These are phyloP conservation scores for Nidula microcarpa DNA, from an alignment of 768 basidiomycete species.

Conservation along the genomic window DNA sequence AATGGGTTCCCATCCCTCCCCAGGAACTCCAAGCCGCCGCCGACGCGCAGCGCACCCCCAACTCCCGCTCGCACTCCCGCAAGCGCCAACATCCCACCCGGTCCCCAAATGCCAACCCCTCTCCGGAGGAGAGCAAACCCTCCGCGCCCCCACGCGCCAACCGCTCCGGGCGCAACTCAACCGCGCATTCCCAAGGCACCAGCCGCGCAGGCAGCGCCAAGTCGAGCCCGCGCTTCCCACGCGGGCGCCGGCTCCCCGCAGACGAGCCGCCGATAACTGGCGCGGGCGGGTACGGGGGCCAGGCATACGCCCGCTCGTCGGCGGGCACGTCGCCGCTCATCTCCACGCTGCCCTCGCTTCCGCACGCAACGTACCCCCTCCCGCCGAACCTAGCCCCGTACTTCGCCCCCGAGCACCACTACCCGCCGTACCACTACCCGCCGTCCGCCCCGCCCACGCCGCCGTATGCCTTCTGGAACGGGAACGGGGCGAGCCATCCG, in stretches of 20 bases:
- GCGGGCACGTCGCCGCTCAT: not conserved
- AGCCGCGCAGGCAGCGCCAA: conserved; percentile 21
- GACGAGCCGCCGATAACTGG: conserved; percentile 21
- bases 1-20: conserved; percentile 60
- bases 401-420: not conserved
- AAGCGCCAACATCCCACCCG: conserved; percentile 7
- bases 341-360: not conserved
- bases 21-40: conserved; percentile 53
- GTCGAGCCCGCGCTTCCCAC: conserved; percentile 14
- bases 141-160: not conserved
- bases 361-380: not conserved
- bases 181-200: conserved; percentile 21
- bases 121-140: too few relatives aligned
- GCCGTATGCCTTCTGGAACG: conserved; percentile 36
- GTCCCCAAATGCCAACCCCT: too few relatives aligned
- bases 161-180: conserved; percentile 23
- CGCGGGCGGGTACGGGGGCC: not conserved
- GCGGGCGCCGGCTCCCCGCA: conserved; percentile 36
- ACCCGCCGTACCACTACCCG: conserved; percentile 10
- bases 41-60: conserved; percentile 26
- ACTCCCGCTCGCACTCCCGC: conserved; percentile 18
- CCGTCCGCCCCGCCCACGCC: conserved; percentile 12
- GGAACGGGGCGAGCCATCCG: conserved; percentile 4
- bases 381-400: not conserved
- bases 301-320: not conserved